Evolutionary conservation across 2,329 filamentous ascomycete species (phyloP).

Genomic region (Paraphaeosphaeria minitans): DNA sequence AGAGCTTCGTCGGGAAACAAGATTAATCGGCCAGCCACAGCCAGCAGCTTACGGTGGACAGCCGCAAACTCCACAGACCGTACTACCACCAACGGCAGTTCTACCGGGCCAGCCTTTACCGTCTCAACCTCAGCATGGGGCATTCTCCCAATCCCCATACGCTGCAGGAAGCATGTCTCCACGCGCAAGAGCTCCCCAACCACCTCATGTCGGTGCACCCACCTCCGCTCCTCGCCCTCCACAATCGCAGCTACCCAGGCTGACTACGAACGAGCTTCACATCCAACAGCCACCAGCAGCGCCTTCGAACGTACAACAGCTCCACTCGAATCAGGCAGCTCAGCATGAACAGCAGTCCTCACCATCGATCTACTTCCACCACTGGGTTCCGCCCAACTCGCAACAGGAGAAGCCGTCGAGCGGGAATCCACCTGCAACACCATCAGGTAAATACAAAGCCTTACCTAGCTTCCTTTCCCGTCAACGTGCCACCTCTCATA

Average conservation of each 20-base stretch:
- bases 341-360: constrained; percentile 68
- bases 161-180: constrained; percentile 40
- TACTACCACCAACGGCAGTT: constrained; percentile 40
- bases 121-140: constrained; percentile 45
- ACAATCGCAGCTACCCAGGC: constrained; percentile 55
- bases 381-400: constrained; percentile 83
- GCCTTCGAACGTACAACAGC: constrained; percentile 47
- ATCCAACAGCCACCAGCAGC: constrained; percentile 53
- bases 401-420: constrained; percentile 59
- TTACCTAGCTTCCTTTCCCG: constrained; percentile 47
- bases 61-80: constrained; percentile 38
- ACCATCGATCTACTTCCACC: constrained; percentile 85
- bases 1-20: constrained; percentile 50
- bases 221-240: constrained; percentile 52
- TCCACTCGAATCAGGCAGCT: constrained; percentile 55
- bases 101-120: constrained; percentile 46
- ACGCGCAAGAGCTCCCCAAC: constrained; percentile 38
- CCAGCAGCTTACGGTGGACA: constrained; percentile 38
- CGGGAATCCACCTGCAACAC: constrained; percentile 71
- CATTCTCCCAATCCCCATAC: constrained; percentile 47
- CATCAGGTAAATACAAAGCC: constrained; percentile 65
- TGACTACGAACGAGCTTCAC: constrained; percentile 59
- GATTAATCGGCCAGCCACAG: constrained; percentile 48
- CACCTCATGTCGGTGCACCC: constrained; percentile 38
- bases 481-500: constrained; percentile 57